phyloP scores from a whole-genome alignment of 805 yeast species.

The Torulaspora indica region DNA sequence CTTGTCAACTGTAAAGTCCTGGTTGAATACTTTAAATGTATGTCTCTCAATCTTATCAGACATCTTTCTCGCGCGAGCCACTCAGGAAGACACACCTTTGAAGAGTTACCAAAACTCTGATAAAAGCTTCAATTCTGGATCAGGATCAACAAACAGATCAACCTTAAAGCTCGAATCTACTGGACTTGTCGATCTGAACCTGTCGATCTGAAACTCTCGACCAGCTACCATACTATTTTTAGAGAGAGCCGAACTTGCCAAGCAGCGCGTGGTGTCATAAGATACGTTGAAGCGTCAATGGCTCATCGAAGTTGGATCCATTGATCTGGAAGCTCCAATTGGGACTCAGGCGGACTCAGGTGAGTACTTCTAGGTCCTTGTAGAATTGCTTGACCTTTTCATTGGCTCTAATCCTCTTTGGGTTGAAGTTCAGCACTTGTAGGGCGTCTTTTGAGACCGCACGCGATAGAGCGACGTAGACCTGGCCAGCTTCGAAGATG shows the following conservation, averaged over 20 bases:
- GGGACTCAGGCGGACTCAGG: conserved; percentile 6
- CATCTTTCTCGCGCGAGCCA: conserved; percentile 16
- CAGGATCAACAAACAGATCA: neutral
- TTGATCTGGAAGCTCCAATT: too few species aligned
- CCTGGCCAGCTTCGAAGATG: conserved; percentile 77
- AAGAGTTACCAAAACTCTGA: too few species aligned
- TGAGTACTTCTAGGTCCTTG: conserved; percentile 38
- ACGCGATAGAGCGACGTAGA: conserved; percentile 76
- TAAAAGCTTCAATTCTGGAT: too few species aligned
- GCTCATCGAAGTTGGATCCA: neutral
- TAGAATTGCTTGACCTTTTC: conserved; percentile 60
- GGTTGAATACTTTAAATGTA: conserved; percentile 69
- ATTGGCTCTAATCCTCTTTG: conserved; percentile 53
- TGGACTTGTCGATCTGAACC: too few species aligned
- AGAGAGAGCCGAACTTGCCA: neutral
- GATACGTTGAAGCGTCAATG: conserved; percentile 1
- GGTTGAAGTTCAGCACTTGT: conserved; percentile 62
- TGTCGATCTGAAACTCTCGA: conserved; percentile 6
- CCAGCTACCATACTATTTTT: conserved; percentile 8
- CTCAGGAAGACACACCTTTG: neutral
- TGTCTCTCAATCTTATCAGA: conserved; percentile 38
- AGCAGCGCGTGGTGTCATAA: neutral
- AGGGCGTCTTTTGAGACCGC: conserved; percentile 63
- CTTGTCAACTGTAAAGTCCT: conserved; percentile 87
- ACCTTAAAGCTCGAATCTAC: neutral